phyloP scores from a whole-genome alignment of 176 grass and related monocot species.

The Oryza meridionalis region DNA sequence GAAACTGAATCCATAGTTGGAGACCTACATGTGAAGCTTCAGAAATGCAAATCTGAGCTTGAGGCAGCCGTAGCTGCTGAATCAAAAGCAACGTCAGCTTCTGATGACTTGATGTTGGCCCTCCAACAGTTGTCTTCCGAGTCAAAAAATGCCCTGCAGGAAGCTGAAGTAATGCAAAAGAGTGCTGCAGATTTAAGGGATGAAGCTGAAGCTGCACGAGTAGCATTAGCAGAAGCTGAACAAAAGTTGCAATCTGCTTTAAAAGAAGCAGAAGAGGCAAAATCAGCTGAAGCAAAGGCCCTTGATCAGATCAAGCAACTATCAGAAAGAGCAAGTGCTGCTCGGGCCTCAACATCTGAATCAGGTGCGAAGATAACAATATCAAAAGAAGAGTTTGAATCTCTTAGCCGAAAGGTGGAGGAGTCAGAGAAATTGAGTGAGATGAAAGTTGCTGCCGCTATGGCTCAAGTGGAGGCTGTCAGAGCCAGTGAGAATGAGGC shows the following conservation, averaged over 20 bases:
- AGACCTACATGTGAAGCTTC: constrained; percentile 83
- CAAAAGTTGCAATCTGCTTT: constrained; percentile 70
- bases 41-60: constrained; percentile 95
- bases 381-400: constrained; percentile 91
- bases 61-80: constrained; percentile 82
- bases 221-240: constrained; percentile 64
- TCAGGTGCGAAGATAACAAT: constrained; percentile 80
- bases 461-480: constrained; percentile 88
- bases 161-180: constrained; percentile 92
- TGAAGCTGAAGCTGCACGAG: constrained; percentile 71
- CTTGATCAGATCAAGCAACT: constrained; percentile 86
- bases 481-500: constrained; percentile 86
- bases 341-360: constrained; percentile 81
- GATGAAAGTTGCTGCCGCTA: constrained; percentile 93
- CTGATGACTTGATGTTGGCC: constrained; percentile 80
- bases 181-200: constrained; percentile 69
- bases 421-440: constrained; percentile 91
- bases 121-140: constrained; percentile 85
- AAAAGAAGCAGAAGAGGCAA: constrained; percentile 87
- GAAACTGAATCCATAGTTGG: constrained; percentile 75
- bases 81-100: constrained; percentile 77
- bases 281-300: constrained; percentile 81
- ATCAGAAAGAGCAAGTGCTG: constrained; percentile 77
- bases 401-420: constrained; percentile 79
- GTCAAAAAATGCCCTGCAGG: constrained; percentile 79